Conservation (phyloP, 2,329 filamentous ascomycete genomes). For the Fusarium albidum region DNA sequence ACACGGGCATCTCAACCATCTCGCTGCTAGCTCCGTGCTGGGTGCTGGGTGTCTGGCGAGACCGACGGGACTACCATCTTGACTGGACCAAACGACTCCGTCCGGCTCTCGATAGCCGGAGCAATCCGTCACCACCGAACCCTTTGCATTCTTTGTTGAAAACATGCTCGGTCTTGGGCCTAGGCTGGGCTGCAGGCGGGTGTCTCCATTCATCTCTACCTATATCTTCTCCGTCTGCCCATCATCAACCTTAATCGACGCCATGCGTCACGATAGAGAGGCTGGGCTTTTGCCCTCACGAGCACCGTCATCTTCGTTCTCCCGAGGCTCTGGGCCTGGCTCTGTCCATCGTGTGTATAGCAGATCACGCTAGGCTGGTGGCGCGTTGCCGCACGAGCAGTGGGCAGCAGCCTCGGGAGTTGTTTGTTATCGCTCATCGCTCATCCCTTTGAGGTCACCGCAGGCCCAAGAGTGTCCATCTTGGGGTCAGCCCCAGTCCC, state of each 20-base stretch:
- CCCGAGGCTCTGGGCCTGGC: constrained; percentile 13
- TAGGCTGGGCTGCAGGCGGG: constrained; percentile 3
- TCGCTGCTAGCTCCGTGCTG: background rate
- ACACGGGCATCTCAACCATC: background rate
- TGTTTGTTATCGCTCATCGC: background rate
- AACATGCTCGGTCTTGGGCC: background rate
- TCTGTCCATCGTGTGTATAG: background rate
- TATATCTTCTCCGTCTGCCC: constrained; percentile 6
- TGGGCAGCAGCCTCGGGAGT: background rate
- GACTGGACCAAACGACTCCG: too few relatives aligned
- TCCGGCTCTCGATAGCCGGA: too few relatives aligned
- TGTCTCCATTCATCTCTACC: constrained; percentile 22
- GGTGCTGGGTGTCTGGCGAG: background rate
- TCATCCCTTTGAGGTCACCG: constrained; percentile 2
- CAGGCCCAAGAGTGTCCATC: background rate
- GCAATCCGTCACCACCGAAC: too few relatives aligned
- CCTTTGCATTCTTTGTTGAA: too few relatives aligned
- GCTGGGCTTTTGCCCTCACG: background rate
- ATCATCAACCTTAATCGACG: constrained; percentile 20
- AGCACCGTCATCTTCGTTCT: constrained; percentile 13
- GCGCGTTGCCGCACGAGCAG: background rate
- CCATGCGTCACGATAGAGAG: constrained; percentile 8
- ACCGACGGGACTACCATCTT: background rate
- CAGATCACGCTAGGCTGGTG: background rate
- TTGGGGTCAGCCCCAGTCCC: background rate